phyloP scores from a whole-genome alignment of 2,329 filamentous ascomycete genomes.

The Leptographium flavum region DNA sequence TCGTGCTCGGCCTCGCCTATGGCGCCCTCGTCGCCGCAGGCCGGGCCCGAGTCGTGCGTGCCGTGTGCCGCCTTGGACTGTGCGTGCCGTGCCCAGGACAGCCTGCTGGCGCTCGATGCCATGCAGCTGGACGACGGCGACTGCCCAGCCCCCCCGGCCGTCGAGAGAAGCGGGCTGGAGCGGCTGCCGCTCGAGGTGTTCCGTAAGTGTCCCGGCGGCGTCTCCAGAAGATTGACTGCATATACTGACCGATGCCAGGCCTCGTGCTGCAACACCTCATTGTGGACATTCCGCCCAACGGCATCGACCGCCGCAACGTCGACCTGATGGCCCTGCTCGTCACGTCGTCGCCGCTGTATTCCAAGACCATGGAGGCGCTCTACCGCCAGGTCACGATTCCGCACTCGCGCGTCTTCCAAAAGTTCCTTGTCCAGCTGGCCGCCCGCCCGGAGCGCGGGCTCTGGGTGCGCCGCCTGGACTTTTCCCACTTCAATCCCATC shows the following conservation, averaged over 20 bases:
- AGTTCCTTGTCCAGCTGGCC: slow-evolving; percentile 57
- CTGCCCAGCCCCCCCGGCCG: not conserved
- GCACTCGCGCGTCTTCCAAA: slow-evolving; percentile 70
- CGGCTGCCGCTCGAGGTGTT: slow-evolving; percentile 56
- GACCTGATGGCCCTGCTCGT: slow-evolving; percentile 64
- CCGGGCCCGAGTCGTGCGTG: not conserved
- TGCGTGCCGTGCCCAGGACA: not conserved
- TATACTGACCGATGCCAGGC: slow-evolving; percentile 26
- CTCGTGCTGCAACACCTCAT: slow-evolving; percentile 62
- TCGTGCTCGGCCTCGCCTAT: slow-evolving; percentile 11
- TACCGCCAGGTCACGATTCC: slow-evolving; percentile 72
- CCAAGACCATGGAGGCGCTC: slow-evolving; percentile 57
- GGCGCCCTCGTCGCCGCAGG: slow-evolving; percentile 9
- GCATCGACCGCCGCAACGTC: slow-evolving; percentile 60
- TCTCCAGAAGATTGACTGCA: not conserved
- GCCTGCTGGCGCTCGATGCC: not conserved
- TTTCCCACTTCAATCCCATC: slow-evolving; percentile 73
- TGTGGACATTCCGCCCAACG: slow-evolving; percentile 60
- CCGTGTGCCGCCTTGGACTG: not conserved
- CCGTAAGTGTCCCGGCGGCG: slow-evolving; percentile 34
- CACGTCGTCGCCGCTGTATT: slow-evolving; percentile 61
- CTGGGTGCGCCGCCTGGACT: slow-evolving; percentile 66
- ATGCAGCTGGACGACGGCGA: slow-evolving; percentile 4
- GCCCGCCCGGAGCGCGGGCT: slow-evolving; percentile 55
- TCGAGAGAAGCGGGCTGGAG: slow-evolving; percentile 36